phyloP scores from a whole-genome alignment of 768 basidiomycete species.

The Nidularia pulvinata region DNA sequence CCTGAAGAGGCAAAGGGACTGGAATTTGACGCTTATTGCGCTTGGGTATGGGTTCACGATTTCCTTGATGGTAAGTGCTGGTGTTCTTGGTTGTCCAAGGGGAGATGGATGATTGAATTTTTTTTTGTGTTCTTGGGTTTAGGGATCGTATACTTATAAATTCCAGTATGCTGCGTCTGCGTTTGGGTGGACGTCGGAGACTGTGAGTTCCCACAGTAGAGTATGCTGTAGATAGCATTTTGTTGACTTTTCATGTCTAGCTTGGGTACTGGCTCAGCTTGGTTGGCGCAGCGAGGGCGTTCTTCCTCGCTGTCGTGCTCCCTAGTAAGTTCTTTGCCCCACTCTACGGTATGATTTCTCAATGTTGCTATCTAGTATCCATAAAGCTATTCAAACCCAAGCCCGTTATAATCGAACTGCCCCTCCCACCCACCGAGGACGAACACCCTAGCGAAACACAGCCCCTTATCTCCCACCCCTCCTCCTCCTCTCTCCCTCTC shows the following conservation, averaged over 20 bases:
- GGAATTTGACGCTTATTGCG: conserved; percentile 63
- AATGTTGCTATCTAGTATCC: conserved; percentile 33
- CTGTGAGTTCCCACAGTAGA: conserved; percentile 30
- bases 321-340: conserved; percentile 45
- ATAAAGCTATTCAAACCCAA: conserved; percentile 54
- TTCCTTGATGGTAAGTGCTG: conserved; percentile 39
- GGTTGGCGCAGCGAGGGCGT: conserved; percentile 50
- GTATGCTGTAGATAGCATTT: neutral
- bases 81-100: neutral
- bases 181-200: conserved; percentile 71
- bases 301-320: conserved; percentile 53
- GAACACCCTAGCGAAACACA: conserved; percentile 15
- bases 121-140: neutral
- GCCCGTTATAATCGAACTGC: conserved; percentile 19
- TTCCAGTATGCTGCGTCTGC: conserved; percentile 64
- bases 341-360: neutral
- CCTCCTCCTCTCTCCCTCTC: neutral
- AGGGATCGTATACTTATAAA: conserved; percentile 60
- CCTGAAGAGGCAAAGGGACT: conserved; percentile 49
- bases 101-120: neutral
- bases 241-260: conserved; percentile 27
- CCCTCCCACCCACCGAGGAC: conserved; percentile 5
- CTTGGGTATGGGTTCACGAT: conserved; percentile 49
- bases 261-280: conserved; percentile 74
- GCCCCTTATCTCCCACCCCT: conserved; percentile 19